Conservation (phyloP, 306 rosid species). For the Ammopiptanthus mongolicus region DNA sequence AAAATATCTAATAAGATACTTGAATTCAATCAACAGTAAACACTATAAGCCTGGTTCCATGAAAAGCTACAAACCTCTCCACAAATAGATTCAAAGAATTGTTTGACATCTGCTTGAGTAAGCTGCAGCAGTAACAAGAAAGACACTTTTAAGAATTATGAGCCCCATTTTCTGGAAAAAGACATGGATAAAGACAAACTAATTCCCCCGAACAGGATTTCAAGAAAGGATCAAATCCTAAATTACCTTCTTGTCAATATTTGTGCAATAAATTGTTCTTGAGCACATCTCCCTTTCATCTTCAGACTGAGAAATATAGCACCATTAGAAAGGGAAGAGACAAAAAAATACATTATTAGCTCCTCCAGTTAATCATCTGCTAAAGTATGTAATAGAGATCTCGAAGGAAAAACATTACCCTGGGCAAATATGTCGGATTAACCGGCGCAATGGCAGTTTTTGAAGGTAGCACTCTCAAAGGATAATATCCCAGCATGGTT, state of each 20-base stretch:
- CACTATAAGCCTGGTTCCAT: background rate
- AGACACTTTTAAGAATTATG: background rate
- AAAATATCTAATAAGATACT: conserved; percentile 4
- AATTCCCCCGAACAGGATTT: conserved; percentile 15
- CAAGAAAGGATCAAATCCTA: background rate
- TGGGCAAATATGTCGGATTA: conserved; percentile 86
- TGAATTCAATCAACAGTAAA: conserved; percentile 13
- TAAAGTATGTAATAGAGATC: background rate
- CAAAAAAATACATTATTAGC: conserved; percentile 5
- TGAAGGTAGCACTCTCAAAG: conserved; percentile 94
- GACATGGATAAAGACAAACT: background rate
- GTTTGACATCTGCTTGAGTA: conserved; percentile 88
- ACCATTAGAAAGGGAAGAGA: conserved; percentile 21
- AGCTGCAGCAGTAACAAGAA: conserved; percentile 46
- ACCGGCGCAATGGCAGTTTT: conserved; percentile 99
- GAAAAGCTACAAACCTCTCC: conserved; percentile 77
- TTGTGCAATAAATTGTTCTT: conserved; percentile 96
- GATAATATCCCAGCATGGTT: conserved; percentile 92
- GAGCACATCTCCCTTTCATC: conserved; percentile 99
- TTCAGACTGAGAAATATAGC: conserved; percentile 55
- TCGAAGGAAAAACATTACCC: conserved; percentile 47
- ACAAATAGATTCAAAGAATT: conserved; percentile 85
- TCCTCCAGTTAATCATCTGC: background rate
- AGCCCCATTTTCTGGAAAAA: background rate
- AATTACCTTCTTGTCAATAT: conserved; percentile 91